A percentile compares a stretch with the other conserved stretches of the same genome.
Evolutionary conservation across 164 flowering plant species (phyloP).

Genomic region (Berberis vulgaris): DNA sequence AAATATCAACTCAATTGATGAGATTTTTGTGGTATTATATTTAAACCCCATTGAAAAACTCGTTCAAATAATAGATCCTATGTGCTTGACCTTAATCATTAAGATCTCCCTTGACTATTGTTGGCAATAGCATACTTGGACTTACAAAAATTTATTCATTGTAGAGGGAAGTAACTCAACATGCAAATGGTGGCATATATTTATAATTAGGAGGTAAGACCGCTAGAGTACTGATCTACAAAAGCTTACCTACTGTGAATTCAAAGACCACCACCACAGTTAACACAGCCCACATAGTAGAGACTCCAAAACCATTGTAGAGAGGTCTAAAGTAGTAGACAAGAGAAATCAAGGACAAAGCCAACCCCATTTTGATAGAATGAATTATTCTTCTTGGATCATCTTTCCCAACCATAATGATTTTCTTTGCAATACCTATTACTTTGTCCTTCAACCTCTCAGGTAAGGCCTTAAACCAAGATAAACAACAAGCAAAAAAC

Average conservation of each 20-base stretch:
- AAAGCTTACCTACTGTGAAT: slow-evolving; percentile 55
- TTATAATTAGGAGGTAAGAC: too few relatives aligned
- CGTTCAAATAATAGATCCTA: too few relatives aligned
- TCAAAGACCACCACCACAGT: slow-evolving; percentile 80
- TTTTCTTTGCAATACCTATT: slow-evolving; percentile 14
- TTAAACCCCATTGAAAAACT: too few relatives aligned
- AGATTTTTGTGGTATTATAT: too few relatives aligned
- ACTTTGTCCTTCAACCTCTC: slow-evolving; percentile 10
- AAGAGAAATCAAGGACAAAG: slow-evolving; percentile 64
- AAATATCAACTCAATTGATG: too few relatives aligned
- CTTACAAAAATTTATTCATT: too few relatives aligned
- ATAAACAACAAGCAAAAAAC: slow-evolving; percentile 12
- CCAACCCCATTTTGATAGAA: slow-evolving; percentile 65
- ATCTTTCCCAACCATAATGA: slow-evolving; percentile 43
- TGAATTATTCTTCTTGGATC: slow-evolving; percentile 78
- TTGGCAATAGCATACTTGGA: too few relatives aligned
- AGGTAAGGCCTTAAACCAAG: slow-evolving; percentile 14
- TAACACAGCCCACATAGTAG: slow-evolving; percentile 78
- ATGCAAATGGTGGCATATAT: too few relatives aligned
- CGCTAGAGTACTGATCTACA: too few relatives aligned
- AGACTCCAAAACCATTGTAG: slow-evolving; percentile 49
- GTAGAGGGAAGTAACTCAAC: too few relatives aligned
- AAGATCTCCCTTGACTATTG: too few relatives aligned
- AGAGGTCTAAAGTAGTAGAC: slow-evolving; percentile 55
- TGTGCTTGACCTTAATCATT: too few relatives aligned